Evolutionary conservation across 345 rosid species (phyloP), one percentile per base, ranked within the genome.

Genomic region (Bruguiera gymnorhiza): DNA sequence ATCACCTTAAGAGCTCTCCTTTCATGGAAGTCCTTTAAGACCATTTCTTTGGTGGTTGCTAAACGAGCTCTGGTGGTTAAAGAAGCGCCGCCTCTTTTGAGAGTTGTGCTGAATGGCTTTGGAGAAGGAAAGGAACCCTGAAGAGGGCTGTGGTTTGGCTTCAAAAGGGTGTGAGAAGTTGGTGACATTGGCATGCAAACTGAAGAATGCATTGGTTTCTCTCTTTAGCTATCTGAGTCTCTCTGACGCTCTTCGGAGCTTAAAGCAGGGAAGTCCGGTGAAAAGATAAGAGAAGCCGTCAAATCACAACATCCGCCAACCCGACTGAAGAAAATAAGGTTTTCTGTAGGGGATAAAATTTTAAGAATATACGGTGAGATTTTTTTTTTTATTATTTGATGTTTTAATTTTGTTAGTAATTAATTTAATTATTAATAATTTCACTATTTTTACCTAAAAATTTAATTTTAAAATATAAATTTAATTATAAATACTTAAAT

Each of bases 1-100:
- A 24, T 3, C 66, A 84, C 86, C 86, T 86, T 86, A 68, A 86
- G 85, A 65, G 88, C 88, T 74, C 73, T 78, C 60, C 80, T 51
- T 75, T 84, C 80, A 36, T 69, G 83, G 74, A 86, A 84, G 29
- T 80, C 76, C 48, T 81, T 70, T 43, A 86, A 74, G 23, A 74
- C 85, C 0, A 60, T 60, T 71, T 84, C 76, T 78, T 75, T 83
- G 32, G 85, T 59, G 39, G 76, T 8, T 23, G 86, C 83, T 34
- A 82, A 81, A 51, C 73, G 76, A 26, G 90, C 85, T 59, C 62
- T 72, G 59, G 77, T 61, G 10, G 80, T 62, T 4, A 70, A n/a
- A 70, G 51, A 18, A 53, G 59, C 57, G 31, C 74, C 39, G 34
- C 70, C 60, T 43, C 43, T 73, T 31, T 51, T 71, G 32, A 67